Base-by-base conservation (phyloP, 2,329 filamentous ascomycete species). In the Calonectria montana region DNA sequence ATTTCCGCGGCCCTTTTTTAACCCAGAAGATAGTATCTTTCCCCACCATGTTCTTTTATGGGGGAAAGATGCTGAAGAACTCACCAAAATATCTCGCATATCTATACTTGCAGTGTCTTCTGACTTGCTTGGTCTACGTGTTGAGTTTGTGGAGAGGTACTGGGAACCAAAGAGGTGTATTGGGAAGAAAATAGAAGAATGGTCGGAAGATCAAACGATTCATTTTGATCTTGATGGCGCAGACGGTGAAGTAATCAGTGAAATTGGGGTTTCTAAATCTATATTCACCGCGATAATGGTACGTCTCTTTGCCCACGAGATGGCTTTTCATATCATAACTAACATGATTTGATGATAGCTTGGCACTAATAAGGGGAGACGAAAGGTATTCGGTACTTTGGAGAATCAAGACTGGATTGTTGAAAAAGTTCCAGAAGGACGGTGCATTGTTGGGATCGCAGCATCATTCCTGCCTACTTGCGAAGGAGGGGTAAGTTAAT, bases 231-330 rank as follows among this genome's bases (percentile, higher is more conserved):
- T 73, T 39, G 50, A 70, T 53, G 41, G 25, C 1, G n/a, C 23
- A 16, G 8, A 6, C 6, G 63, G 64, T 16, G 71, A 73, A 55
- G 15, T 50, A 3, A 65, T 73, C 21, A 59, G 25, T 3, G 57
- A 67, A 13, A 65, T 73, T 55, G 71, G 71, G 8, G 57, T 70
- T 13, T n/a, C 45, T 5, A 27, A 37, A 15, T 16, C n/a, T 3
- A 18, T 43, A 31, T n/a, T 70, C 15, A 45, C 43, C 2, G 67
- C 45, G 13, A 13, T 73, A 39, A 67, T 64, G 71, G 71, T 67
- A 12, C 9, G 61, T 71, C 15, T 8, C 25, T 27, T 31, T 13
- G 4, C 18, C 3, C 13, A 27, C 15, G 8, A 10, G 31, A 16
- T 8, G 25, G 12, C 12, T 9, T 27, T 5, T 16, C 10, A 3